These are phyloP conservation scores for Protomyces inouyei DNA, from an alignment of 1,139 yeast genomes.

Conservation along the genomic window DNA sequence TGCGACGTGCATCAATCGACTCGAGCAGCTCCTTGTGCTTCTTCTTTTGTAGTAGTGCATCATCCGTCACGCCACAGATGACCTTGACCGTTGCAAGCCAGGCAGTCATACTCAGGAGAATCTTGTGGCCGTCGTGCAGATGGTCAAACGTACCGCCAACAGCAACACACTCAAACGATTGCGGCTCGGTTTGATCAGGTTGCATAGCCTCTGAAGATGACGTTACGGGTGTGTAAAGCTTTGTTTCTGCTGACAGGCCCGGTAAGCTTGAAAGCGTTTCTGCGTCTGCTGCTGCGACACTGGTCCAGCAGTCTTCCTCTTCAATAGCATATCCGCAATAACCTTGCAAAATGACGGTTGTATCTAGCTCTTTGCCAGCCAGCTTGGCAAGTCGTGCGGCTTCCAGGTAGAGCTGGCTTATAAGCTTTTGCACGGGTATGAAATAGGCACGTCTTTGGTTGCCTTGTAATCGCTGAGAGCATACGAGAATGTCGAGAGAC, in stretches of 20 bases:
- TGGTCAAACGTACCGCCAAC: conserved; percentile 98
- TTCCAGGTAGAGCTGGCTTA: not conserved
- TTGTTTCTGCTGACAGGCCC: not conserved
- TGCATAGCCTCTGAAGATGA: not conserved
- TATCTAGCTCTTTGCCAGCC: not conserved
- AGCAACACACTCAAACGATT: conserved; percentile 41
- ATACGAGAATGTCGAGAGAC: not conserved
- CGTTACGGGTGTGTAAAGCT: not conserved
- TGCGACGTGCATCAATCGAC: conserved; percentile 50
- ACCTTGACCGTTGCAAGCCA: conserved; percentile 54
- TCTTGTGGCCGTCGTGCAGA: conserved; percentile 90
- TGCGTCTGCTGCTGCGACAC: not conserved
- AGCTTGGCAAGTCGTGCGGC: not conserved
- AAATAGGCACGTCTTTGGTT: not conserved
- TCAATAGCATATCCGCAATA: not conserved
- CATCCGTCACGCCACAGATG: conserved; percentile 65
- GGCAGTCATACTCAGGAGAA: conserved; percentile 67
- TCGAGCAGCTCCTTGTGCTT: conserved; percentile 65
- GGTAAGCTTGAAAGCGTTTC: not conserved
- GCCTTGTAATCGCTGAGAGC: not conserved
- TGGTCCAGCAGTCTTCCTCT: not conserved
- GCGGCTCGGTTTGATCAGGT: not conserved
- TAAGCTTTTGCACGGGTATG: not conserved
- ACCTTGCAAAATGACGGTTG: not conserved
- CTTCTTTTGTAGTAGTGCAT: conserved; percentile 64